Evolutionary conservation across 1,139 yeast species (phyloP).

Genomic region (Hanseniaspora gamundiae): DNA sequence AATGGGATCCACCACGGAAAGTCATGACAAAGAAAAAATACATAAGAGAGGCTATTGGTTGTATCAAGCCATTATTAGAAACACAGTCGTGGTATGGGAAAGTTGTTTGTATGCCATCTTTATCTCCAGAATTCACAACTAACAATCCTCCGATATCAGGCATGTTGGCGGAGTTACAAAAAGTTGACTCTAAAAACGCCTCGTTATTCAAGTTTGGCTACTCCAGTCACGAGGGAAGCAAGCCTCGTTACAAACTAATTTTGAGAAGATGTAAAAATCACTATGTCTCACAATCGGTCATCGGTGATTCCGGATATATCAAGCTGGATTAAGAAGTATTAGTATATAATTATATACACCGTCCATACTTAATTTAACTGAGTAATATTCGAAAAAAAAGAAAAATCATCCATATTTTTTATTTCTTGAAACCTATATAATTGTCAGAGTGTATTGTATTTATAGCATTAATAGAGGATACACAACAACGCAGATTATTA

Average conservation of each 20-base stretch:
- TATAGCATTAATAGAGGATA: background rate
- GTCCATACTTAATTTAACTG: too few relatives aligned
- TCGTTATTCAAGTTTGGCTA: constrained; percentile 5
- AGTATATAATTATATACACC: too few relatives aligned
- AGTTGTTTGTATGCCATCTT: constrained; percentile 34
- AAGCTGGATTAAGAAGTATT: constrained; percentile 4
- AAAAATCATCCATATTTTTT: too few relatives aligned
- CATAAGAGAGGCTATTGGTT: constrained; percentile 43
- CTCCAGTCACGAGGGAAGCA: constrained; percentile 3
- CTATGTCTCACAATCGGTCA: constrained; percentile 17
- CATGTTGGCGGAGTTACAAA: constrained; percentile 3
- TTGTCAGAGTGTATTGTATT: background rate
- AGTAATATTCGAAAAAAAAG: too few relatives aligned
- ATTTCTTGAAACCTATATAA: too few relatives aligned
- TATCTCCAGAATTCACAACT: constrained; percentile 19
- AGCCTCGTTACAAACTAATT: constrained; percentile 6
- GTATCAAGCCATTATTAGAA: constrained; percentile 41
- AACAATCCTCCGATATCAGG: constrained; percentile 17
- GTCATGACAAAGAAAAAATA: constrained; percentile 32
- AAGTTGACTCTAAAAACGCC: constrained; percentile 2
- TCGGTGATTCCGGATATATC: constrained; percentile 20
- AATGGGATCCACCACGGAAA: constrained; percentile 40
- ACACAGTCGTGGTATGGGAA: constrained; percentile 47
- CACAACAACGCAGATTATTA: constrained; percentile 1
- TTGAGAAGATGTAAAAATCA: constrained; percentile 15